Conservation (phyloP, 805 yeast genomes). For the Teunomyces stri region DNA sequence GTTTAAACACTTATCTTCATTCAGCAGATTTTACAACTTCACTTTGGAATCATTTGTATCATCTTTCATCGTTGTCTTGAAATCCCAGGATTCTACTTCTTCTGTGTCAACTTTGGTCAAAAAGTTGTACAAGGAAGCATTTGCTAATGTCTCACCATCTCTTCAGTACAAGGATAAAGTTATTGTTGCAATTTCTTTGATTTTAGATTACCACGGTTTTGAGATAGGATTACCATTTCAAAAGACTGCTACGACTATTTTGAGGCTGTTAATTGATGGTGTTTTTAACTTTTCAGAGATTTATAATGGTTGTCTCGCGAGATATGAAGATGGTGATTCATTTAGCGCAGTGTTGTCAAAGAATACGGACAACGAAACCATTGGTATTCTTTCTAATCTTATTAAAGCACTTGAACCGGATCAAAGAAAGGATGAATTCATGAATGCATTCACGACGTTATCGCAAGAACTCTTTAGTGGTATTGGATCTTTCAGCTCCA, state of each 20-base stretch:
- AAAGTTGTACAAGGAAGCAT: constrained; percentile 47
- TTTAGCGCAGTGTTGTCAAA: constrained; percentile 8
- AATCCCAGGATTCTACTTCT: constrained; percentile 13
- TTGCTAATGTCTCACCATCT: constrained; percentile 45
- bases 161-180: constrained; percentile 45
- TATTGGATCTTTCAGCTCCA: constrained; percentile 26
- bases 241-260: constrained; percentile 9
- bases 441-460: constrained; percentile 16
- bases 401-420: constrained; percentile 8
- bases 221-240: constrained; percentile 24
- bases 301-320: constrained; percentile 9
- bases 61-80: constrained; percentile 15
- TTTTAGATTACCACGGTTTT: constrained; percentile 21
- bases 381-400: constrained; percentile 13
- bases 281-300: constrained; percentile 20
- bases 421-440: constrained; percentile 8
- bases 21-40: constrained; percentile 60
- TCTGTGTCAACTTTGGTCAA: constrained; percentile 26
- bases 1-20: constrained; percentile 31
- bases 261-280: neutral
- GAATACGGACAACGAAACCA: constrained; percentile 17
- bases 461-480: constrained; percentile 26
- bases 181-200: constrained; percentile 41
- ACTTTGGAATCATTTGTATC: constrained; percentile 39
- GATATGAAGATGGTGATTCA: constrained; percentile 6